Percentiles rank a stretch among this genome's conserved stretches.
Evolutionary conservation across 176 grass and related monocot genomes (phyloP).

Genomic region (Carex littledalei): DNA sequence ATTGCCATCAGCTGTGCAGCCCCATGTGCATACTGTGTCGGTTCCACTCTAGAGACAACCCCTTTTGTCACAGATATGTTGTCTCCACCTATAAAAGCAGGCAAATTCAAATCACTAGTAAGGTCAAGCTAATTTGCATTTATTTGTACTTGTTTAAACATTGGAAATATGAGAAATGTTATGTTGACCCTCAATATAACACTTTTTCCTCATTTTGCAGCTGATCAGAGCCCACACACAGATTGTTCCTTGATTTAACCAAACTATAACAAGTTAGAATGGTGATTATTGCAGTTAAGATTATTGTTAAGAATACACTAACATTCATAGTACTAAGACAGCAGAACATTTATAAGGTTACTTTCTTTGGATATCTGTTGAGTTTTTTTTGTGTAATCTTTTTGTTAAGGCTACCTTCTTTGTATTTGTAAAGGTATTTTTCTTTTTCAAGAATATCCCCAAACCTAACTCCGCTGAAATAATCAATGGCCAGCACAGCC

Average conservation of each 20-base stretch:
- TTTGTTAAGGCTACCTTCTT: neutral
- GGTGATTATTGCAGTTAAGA: neutral
- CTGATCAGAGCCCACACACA: neutral
- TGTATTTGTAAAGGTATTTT: neutral
- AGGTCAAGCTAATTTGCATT: neutral
- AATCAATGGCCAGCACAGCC: neutral
- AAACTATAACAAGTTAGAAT: neutral
- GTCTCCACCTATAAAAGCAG: slow-evolving; percentile 57
- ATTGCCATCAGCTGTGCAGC: slow-evolving; percentile 94
- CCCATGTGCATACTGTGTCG: slow-evolving; percentile 91
- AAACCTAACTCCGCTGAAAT: neutral
- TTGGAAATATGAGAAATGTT: neutral
- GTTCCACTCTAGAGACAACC: slow-evolving; percentile 94
- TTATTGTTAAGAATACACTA: neutral
- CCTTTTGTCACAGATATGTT: slow-evolving; percentile 99
- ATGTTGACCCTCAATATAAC: neutral
- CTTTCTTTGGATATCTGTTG: no score
- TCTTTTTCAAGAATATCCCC: neutral
- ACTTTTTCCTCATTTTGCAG: neutral
- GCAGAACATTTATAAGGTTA: neutral
- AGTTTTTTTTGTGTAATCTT: no score
- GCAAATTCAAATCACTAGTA: neutral
- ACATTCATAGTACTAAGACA: neutral
- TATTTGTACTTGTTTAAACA: neutral
- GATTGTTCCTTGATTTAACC: neutral